Percentiles rank a stretch among this genome's conserved stretches.
Conservation (phyloP, 1,139 yeast species). For the Hyphopichia wangnamkhiaoensis region DNA sequence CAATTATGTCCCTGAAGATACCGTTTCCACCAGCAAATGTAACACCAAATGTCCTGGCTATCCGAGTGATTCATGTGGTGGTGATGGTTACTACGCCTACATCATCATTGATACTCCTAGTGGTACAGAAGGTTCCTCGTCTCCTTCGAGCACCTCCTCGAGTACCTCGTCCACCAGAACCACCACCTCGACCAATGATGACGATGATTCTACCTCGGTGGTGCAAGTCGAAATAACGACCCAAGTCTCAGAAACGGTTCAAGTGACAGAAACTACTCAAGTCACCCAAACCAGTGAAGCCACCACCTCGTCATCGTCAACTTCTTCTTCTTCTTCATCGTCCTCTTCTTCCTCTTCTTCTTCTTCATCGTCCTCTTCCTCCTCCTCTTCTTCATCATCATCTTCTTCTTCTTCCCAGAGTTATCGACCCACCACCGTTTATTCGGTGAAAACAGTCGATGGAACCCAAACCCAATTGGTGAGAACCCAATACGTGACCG, state of each 20-base stretch:
- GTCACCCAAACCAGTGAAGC: conserved; percentile 16
- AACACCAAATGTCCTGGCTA: conserved; percentile 53
- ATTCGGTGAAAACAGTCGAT: conserved; percentile 27
- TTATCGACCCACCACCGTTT: conserved; percentile 17
- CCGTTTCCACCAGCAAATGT: conserved; percentile 40
- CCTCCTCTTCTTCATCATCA: conserved; percentile 5
- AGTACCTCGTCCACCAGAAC: conserved; percentile 12
- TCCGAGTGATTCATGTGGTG: conserved; percentile 35
- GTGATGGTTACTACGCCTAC: conserved; percentile 35
- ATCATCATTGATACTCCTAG: conserved; percentile 28
- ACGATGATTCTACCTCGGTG: conserved; percentile 6
- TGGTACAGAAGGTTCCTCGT: conserved; percentile 15
- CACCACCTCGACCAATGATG: conserved; percentile 11
- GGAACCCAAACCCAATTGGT: conserved; percentile 22
- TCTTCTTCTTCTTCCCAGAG: neutral
- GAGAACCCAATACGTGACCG: conserved; percentile 23
- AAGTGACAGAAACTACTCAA: conserved; percentile 12
- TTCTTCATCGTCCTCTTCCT: conserved; percentile 2
- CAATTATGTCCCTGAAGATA: conserved; percentile 46
- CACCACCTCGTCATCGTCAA: conserved; percentile 5
- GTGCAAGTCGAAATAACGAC: conserved; percentile 6
- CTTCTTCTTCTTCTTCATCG: conserved; percentile 7
- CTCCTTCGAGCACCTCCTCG: conserved; percentile 11
- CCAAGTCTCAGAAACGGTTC: conserved; percentile 15
- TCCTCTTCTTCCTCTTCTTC: conserved; percentile 8